These are phyloP conservation scores for Globisporangium ultimum DNA, from an alignment of 352 stramenopile genomes.

Conservation along the genomic window DNA sequence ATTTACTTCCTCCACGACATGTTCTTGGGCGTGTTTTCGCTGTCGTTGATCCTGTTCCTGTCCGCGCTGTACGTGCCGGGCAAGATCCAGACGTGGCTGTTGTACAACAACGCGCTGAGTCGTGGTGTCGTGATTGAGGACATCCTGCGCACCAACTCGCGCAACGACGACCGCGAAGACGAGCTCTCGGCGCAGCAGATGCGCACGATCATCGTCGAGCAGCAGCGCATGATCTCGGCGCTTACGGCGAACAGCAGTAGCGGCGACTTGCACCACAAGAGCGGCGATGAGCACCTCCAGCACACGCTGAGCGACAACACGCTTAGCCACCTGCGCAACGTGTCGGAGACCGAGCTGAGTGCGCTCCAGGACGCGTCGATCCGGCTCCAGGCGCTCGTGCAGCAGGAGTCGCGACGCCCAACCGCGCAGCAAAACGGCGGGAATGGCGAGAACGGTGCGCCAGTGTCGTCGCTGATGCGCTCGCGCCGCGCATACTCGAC, in stretches of 20 bases:
- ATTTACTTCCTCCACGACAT: constrained; percentile 95
- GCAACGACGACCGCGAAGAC: constrained; percentile 64
- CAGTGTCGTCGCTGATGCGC: constrained; percentile 39
- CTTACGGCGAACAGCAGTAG: constrained; percentile 57
- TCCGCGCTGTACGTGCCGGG: constrained; percentile 87
- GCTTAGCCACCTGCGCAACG: constrained; percentile 58
- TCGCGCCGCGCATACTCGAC: constrained; percentile 61
- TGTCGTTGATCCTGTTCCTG: constrained; percentile 91
- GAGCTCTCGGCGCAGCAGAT: constrained; percentile 72
- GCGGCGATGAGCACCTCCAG: constrained; percentile 33
- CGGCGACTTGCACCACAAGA: constrained; percentile 32
- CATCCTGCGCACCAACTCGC: constrained; percentile 86
- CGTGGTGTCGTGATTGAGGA: constrained; percentile 96
- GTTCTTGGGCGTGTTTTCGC: constrained; percentile 90
- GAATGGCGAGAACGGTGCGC: constrained; percentile 24
- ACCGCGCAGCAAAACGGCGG: constrained; percentile 18
- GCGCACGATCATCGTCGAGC: constrained; percentile 74
- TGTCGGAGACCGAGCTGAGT: constrained; percentile 65
- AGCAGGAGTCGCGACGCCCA: constrained; percentile 39
- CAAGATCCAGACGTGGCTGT: constrained; percentile 95
- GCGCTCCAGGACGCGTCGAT: constrained; percentile 60
- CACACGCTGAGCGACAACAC: constrained; percentile 72
- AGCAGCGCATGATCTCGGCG: constrained; percentile 71
- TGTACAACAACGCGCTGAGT: constrained; percentile 97
- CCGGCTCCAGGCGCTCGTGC: constrained; percentile 61